These are phyloP conservation scores for Trapa incisa DNA, from an alignment of 345 rosid species.

Conservation along the genomic window DNA sequence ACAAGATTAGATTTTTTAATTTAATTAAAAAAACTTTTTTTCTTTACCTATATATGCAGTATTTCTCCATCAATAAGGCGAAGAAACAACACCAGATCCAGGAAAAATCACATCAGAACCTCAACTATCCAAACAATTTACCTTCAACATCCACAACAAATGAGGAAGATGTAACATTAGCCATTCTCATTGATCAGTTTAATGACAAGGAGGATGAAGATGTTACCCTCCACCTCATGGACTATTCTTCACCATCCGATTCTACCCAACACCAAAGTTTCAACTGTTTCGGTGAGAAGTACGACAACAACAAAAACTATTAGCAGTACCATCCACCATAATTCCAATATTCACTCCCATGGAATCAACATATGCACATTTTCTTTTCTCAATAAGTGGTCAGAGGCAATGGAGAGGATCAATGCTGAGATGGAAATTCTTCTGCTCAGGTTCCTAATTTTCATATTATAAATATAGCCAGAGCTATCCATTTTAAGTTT, in stretches of 20 bases:
- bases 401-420: background rate
- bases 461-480: background rate
- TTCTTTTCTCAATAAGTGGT: conserved; percentile 9
- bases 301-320: background rate
- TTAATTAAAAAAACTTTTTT: background rate
- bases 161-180: conserved; percentile 45
- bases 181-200: conserved; percentile 38
- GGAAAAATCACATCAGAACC: background rate
- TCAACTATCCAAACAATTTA: background rate
- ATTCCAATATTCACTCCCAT: conserved; percentile 14
- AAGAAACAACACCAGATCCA: conserved; percentile 9
- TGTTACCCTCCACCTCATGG: background rate
- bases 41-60: conserved; percentile 21
- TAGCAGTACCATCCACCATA: conserved; percentile 1
- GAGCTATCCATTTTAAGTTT: background rate
- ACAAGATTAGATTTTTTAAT: no score
- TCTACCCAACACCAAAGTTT: background rate
- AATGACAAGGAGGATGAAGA: conserved; percentile 19
- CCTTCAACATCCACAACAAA: conserved; percentile 1
- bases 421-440: background rate
- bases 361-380: conserved; percentile 18
- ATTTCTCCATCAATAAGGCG: conserved; percentile 34
- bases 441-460: background rate
- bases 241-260: background rate
- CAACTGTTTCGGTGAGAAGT: background rate